phyloP scores from a whole-genome alignment of 2,329 filamentous ascomycete species.

The Blumeriella jaapii region DNA sequence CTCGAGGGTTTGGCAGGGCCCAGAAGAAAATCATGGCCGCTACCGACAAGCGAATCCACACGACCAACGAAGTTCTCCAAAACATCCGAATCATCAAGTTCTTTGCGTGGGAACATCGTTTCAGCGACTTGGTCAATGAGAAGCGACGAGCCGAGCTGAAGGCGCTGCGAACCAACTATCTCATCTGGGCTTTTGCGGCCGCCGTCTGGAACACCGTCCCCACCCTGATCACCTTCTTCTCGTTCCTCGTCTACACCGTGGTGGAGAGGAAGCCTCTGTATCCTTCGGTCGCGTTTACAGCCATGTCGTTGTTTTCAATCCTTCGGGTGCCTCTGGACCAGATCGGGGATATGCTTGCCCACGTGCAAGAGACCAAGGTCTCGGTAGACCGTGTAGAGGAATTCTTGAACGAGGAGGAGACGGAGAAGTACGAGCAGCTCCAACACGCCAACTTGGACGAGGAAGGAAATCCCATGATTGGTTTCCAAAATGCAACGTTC shows the following conservation, averaged over 20 bases:
- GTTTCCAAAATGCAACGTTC: slow-evolving; percentile 74
- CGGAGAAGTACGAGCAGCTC: slow-evolving; percentile 85
- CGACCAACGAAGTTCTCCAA: slow-evolving; percentile 91
- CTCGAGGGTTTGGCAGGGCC: slow-evolving; percentile 70
- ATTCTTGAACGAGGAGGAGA: slow-evolving; percentile 87
- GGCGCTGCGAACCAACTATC: slow-evolving; percentile 69
- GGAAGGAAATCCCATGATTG: slow-evolving; percentile 62
- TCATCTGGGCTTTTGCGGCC: slow-evolving; percentile 83
- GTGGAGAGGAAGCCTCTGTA: slow-evolving; percentile 82
- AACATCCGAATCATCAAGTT: slow-evolving; percentile 99
- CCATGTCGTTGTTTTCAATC: slow-evolving; percentile 89
- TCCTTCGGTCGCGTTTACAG: slow-evolving; percentile 89
- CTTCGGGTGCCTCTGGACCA: slow-evolving; percentile 89
- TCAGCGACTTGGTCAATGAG: slow-evolving; percentile 75
- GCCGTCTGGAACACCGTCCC: slow-evolving; percentile 96
- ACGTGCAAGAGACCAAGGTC: slow-evolving; percentile 94
- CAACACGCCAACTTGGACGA: slow-evolving; percentile 57
- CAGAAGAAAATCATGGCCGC: slow-evolving; percentile 88
- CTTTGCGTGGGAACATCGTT: slow-evolving; percentile 95
- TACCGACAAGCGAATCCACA: slow-evolving; percentile 90
- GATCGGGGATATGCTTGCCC: slow-evolving; percentile 95
- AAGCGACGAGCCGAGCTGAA: slow-evolving; percentile 72
- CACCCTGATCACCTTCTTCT: slow-evolving; percentile 90
- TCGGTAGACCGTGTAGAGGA: slow-evolving; percentile 95
- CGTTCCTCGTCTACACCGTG: slow-evolving; percentile 85